A percentile compares a stretch with the other conserved stretches of the same genome.
These are phyloP conservation scores for Kazachstania bromeliacearum DNA, from an alignment of 805 yeast genomes.

Conservation along the genomic window DNA sequence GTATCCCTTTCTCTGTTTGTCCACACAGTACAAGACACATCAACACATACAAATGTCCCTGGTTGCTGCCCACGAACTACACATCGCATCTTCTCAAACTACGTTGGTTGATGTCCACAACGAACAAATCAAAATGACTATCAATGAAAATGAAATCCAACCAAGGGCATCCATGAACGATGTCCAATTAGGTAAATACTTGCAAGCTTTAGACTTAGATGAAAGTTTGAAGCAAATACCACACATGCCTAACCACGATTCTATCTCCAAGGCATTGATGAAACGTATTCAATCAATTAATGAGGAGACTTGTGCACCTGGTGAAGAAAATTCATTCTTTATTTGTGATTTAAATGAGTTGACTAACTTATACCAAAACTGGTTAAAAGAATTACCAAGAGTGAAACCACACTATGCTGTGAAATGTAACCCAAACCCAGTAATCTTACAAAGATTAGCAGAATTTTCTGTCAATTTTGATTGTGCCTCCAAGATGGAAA, in stretches of 20 bases:
- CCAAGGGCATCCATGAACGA: constrained; percentile 1
- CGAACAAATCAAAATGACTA: not conserved
- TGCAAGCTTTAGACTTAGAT: constrained; percentile 4
- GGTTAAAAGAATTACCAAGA: constrained; percentile 59
- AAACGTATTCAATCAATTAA: constrained; percentile 38
- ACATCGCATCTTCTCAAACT: not conserved
- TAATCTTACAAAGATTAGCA: constrained; percentile 49
- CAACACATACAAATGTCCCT: not conserved
- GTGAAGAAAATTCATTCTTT: constrained; percentile 78
- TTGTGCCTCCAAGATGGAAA: constrained; percentile 86
- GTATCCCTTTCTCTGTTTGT: no score
- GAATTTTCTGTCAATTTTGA: constrained; percentile 70
- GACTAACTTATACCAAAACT: constrained; percentile 46
- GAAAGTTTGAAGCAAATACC: constrained; percentile 13
- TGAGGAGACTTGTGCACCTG: constrained; percentile 53
- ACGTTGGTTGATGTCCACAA: not conserved
- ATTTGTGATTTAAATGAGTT: constrained; percentile 79
- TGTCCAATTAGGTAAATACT: constrained; percentile 3
- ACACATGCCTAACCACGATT: constrained; percentile 26
- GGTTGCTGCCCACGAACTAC: not conserved
- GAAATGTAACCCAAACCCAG: constrained; percentile 75
- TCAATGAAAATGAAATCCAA: not conserved
- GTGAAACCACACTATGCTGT: constrained; percentile 90
- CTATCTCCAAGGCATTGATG: constrained; percentile 34
- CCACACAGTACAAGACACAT: not conserved